Percentiles rank a stretch among this genome's conserved stretches.
These are phyloP conservation scores for Microdochium trichocladiopsis DNA, from an alignment of 2,329 filamentous ascomycete species.

Conservation along the genomic window DNA sequence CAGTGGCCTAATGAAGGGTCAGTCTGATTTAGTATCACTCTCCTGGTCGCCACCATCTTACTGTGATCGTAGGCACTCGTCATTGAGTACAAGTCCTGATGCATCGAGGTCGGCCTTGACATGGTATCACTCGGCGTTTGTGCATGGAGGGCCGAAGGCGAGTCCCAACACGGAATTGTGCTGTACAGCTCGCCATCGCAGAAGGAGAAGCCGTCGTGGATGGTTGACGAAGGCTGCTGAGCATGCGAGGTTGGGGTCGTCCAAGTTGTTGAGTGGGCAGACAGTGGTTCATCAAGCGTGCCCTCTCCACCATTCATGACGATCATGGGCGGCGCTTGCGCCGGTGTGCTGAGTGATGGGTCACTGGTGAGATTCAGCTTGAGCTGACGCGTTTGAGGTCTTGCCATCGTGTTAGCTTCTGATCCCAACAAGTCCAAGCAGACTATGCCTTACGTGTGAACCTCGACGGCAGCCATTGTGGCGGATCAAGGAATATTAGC, in stretches of 20 bases:
- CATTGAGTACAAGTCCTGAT: slow-evolving; percentile 49
- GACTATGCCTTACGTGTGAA: not conserved
- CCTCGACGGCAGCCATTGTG: not conserved
- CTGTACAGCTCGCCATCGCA: slow-evolving; percentile 47
- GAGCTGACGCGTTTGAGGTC: not conserved
- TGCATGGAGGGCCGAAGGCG: slow-evolving; percentile 41
- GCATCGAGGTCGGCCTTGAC: slow-evolving; percentile 48
- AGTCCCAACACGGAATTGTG: slow-evolving; percentile 49
- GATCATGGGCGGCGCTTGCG: not conserved
- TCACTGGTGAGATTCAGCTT: not conserved
- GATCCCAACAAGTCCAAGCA: not conserved
- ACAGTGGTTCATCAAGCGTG: slow-evolving; percentile 39
- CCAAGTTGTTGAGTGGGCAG: slow-evolving; percentile 33
- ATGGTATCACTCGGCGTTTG: slow-evolving; percentile 44
- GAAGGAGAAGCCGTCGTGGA: slow-evolving; percentile 56
- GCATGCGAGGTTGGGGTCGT: slow-evolving; percentile 46
- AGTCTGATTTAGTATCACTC: no score
- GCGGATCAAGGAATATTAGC: not conserved
- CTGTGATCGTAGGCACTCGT: slow-evolving; percentile 36
- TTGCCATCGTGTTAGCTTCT: not conserved
- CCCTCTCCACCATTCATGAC: not conserved
- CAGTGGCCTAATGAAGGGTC: slow-evolving; percentile 30
- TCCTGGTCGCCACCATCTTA: slow-evolving; percentile 38
- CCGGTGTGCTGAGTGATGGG: not conserved
- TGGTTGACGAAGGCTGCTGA: slow-evolving; percentile 49